Base-by-base conservation (phyloP, 2,329 filamentous ascomycete species). In the Aureobasidium sp. region DNA sequence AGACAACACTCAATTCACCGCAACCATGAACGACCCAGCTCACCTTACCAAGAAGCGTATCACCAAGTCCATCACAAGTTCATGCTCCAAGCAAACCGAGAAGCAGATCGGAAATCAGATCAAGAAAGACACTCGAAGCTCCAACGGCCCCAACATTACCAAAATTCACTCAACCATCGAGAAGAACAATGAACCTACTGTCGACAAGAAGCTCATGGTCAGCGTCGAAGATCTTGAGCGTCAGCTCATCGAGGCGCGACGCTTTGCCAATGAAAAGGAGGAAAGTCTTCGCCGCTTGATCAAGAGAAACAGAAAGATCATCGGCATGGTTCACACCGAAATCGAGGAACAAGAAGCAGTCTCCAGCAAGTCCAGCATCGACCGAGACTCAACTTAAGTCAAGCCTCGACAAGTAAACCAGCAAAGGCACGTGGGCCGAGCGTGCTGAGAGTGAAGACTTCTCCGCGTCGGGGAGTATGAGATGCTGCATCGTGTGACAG, bases 261-360 rank as follows among this genome's bases (percentile, higher is more conserved):
- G 67, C 57, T 61, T 65, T 19, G 68, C 64, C 22, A 70, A 73
- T 37, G 71, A 74, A 65, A 70, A 66, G 63, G 72, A 74, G 65
- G 63, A 62, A 39, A 61, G 63, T 27, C 58, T 74, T 61, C 68
- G 66, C 65, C 72, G 69, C 67, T 45, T 68, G 31, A 69, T 74
- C 15, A 73, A 72, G 70, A 72, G 67, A 67, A 74, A 74, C 57
- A 68, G 67, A 68, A 68, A 68, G 64, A 35, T 70, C 44, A 49
- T 71, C 22, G 72, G 72, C 19, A 27, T 61, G 37, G 39, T 31
- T 27, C 33, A 53, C 31, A 33, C 31, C 1, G 31, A 12, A 3
- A 33, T 8, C 9, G 12, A 33, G 31, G 31, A 33, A 5, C n/a
- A n/a, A n/a, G n/a, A n/a, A n/a, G n/a, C n/a, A n/a, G n/a, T n/a